Conservation (phyloP, 306 rosid genomes). For the Castanea mollissima region DNA sequence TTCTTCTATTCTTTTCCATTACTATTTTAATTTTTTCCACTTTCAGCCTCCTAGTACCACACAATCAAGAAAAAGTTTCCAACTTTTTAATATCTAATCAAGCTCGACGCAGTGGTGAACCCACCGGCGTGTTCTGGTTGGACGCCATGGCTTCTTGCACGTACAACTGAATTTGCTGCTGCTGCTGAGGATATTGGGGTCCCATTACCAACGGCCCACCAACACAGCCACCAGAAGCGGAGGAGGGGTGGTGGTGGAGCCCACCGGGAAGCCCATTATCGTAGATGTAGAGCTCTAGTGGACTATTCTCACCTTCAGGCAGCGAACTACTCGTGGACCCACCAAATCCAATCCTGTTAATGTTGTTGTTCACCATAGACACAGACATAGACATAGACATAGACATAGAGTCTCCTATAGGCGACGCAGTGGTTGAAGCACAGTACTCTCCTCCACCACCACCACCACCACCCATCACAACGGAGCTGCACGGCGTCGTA, state of each 20-base stretch:
- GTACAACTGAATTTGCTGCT: conserved; percentile 3
- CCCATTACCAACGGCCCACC: background rate
- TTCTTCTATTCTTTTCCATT: background rate
- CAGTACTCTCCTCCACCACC: conserved; percentile 21
- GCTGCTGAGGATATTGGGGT: background rate
- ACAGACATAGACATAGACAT: no score
- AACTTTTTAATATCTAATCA: background rate
- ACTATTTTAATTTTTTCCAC: background rate
- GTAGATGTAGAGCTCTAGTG: conserved; percentile 17
- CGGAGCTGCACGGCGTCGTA: conserved; percentile 29
- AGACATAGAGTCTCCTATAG: conserved; percentile 3
- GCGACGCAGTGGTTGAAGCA: conserved; percentile 36
- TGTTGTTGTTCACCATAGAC: background rate
- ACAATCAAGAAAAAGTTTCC: background rate
- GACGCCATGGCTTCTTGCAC: conserved; percentile 31
- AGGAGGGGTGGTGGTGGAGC: background rate
- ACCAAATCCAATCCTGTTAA: background rate
- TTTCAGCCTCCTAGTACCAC: background rate
- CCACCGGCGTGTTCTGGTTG: conserved; percentile 23
- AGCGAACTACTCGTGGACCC: background rate
- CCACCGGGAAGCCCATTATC: background rate
- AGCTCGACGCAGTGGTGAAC: conserved; percentile 19
- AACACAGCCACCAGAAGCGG: background rate
- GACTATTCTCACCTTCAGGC: background rate
- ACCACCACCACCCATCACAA: conserved; percentile 12